Percentiles rank a stretch among this genome's conserved stretches.
Evolutionary conservation across 192 early-diverging fungal species (phyloP).

Genomic region (Backusella liffmaniae): DNA sequence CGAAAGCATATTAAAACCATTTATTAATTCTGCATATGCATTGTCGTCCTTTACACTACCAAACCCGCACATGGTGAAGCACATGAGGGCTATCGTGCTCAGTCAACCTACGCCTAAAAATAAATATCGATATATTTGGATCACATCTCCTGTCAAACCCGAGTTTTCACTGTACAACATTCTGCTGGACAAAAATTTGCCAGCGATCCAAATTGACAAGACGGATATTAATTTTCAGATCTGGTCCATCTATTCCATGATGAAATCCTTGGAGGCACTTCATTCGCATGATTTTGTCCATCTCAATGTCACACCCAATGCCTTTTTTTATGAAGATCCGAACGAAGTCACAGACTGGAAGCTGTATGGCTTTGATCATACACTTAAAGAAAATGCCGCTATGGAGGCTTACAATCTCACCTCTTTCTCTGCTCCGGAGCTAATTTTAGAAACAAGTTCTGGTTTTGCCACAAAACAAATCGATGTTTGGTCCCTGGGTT

Average conservation of each 20-base stretch:
- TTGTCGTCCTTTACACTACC: not conserved
- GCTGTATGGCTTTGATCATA: not conserved
- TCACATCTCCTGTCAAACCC: slow-evolving; percentile 11
- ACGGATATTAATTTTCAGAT: not conserved
- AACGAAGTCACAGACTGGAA: not conserved
- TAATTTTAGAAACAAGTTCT: slow-evolving; percentile 2
- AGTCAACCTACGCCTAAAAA: not conserved
- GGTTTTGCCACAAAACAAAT: not conserved
- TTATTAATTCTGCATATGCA: slow-evolving; percentile 6
- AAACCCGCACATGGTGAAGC: not conserved
- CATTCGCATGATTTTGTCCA: not conserved
- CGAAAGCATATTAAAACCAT: not conserved
- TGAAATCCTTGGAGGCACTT: not conserved
- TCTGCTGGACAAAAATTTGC: not conserved
- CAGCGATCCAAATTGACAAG: not conserved
- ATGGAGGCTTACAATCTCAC: not conserved
- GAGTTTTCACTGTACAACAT: slow-evolving; percentile 5
- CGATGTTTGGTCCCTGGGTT: slow-evolving; percentile 1
- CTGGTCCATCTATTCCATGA: slow-evolving; percentile 10
- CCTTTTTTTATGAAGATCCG: slow-evolving; percentile 7
- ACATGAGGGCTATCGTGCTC: not conserved
- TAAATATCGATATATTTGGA: slow-evolving; percentile 14
- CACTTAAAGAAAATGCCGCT: not conserved
- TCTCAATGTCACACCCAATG: not conserved
- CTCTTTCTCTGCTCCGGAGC: not conserved